Evolutionary conservation across 495 filamentous ascomycete species (phyloP), one percentile per base, ranked within the genome.

Genomic region (Oleoguttula mirabilis): DNA sequence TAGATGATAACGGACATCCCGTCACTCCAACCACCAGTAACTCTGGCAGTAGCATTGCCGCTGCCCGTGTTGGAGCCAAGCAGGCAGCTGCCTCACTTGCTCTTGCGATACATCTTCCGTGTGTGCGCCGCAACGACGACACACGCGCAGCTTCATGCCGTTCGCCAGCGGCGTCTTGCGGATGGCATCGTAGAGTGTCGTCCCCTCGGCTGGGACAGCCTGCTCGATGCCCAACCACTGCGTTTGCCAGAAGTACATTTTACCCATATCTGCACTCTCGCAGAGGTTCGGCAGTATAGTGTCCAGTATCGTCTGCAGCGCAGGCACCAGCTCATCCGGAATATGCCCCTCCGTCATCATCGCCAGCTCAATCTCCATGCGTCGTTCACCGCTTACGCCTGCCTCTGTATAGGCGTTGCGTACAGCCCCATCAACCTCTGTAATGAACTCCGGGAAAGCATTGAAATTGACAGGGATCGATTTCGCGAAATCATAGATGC

Each of bases 41-140:
- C 22, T 41, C 30, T 27, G 25, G 47, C 73, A 77, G 38, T 61
- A 60, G 43, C 73, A 77, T 38, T 62, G 57, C 39, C 62, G 55
- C 48, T 74, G 69, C 61, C 70, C 68, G 40, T 64, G 61, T 25
- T 70, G 48, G 42, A 77, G 50, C 60, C 71, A 76, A 24, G 60
- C 60, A 30, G 69, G 59, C 10, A 62, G 62, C 2, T 61, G 61
- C 32, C 30, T 47, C 35, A 32, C 6, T 41, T 7, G 7, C 41
- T 39, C 42, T 12, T 14, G 15, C 22, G 51, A 43, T 10, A 73
- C 44, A 56, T 82, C 79, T 58, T 79, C 79, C 73, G 76, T 80
- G 14, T 77, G 66, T 17, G 67, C 65, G 1, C 66, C 69, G 54
- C 79, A 84, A 37, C 77, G 60, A 14, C 70, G 67, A 49, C 79